Percentiles rank a stretch among this genome's conserved stretches.
Evolutionary conservation across 495 filamentous ascomycete genomes (phyloP).

Genomic region (Talaromyces adpressus): DNA sequence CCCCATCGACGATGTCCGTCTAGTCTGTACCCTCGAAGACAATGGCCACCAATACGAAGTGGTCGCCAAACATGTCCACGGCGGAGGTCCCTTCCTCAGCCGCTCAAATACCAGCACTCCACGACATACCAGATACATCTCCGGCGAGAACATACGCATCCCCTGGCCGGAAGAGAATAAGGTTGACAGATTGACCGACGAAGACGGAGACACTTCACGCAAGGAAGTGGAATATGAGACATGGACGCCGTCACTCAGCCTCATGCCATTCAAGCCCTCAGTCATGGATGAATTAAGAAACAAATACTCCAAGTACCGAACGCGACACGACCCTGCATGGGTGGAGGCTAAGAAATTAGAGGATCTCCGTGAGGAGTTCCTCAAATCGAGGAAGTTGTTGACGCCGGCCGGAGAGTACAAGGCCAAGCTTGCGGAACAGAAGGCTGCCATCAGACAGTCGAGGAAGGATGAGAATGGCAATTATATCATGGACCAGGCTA

Average conservation of each 20-base stretch:
- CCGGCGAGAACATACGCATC: slow-evolving; percentile 48
- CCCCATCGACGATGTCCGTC: slow-evolving; percentile 62
- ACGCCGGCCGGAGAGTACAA: slow-evolving; percentile 32
- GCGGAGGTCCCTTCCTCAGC: slow-evolving; percentile 26
- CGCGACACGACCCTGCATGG: slow-evolving; percentile 61
- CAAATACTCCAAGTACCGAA: slow-evolving; percentile 77
- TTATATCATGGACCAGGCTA: slow-evolving; percentile 24
- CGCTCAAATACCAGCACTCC: slow-evolving; percentile 27
- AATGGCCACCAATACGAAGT: slow-evolving; percentile 60
- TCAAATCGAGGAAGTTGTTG: slow-evolving; percentile 41
- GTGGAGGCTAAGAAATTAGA: slow-evolving; percentile 46
- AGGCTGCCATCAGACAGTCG: slow-evolving; percentile 18
- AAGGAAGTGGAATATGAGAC: slow-evolving; percentile 68
- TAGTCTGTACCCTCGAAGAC: slow-evolving; percentile 69
- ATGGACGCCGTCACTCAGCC: slow-evolving; percentile 67
- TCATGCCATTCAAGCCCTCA: slow-evolving; percentile 66
- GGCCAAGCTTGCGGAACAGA: slow-evolving; percentile 17
- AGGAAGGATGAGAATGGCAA: slow-evolving; percentile 30
- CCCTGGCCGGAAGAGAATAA: slow-evolving; percentile 60
- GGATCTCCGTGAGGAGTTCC: slow-evolving; percentile 53
- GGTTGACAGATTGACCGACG: slow-evolving; percentile 31
- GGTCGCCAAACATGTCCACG: slow-evolving; percentile 61
- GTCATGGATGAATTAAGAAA: slow-evolving; percentile 86
- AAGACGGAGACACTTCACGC: slow-evolving; percentile 62
- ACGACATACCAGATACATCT: slow-evolving; percentile 34